Conservation (phyloP, 2,329 filamentous ascomycete species). For the Penicillium sp. region DNA sequence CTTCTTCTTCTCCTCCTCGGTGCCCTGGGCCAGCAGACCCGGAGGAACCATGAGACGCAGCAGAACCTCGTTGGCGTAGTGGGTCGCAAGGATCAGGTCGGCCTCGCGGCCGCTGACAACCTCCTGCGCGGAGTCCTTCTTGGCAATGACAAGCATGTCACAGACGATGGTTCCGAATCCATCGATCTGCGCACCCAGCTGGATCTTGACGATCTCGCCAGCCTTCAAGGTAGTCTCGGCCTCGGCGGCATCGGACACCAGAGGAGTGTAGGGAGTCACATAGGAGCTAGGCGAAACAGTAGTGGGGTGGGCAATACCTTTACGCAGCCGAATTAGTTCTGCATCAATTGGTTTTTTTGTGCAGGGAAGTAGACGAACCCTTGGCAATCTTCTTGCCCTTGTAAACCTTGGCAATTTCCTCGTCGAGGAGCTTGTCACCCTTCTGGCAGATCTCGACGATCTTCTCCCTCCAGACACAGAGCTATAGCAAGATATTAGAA, state of each 20-base stretch:
- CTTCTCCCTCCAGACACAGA: slow-evolving; percentile 77
- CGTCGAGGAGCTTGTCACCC: slow-evolving; percentile 90
- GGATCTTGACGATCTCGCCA: slow-evolving; percentile 90
- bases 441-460: slow-evolving; percentile 91
- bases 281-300: slow-evolving; percentile 91
- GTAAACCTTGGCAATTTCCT: slow-evolving; percentile 93
- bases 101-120: slow-evolving; percentile 70
- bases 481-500: slow-evolving; percentile 40
- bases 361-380: slow-evolving; percentile 51
- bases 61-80: slow-evolving; percentile 94
- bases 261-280: slow-evolving; percentile 93
- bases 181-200: slow-evolving; percentile 97
- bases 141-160: slow-evolving; percentile 74
- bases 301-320: slow-evolving; percentile 86
- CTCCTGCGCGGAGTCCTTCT: slow-evolving; percentile 57
- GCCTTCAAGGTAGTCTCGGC: slow-evolving; percentile 72
- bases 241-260: slow-evolving; percentile 80
- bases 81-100: slow-evolving; percentile 80
- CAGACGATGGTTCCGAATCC: slow-evolving; percentile 95
- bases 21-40: slow-evolving; percentile 74
- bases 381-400: slow-evolving; percentile 96
- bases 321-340: background rate
- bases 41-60: slow-evolving; percentile 85
- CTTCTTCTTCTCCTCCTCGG: slow-evolving; percentile 94
- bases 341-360: background rate